Conservation (phyloP, 2,329 filamentous ascomycete genomes). For the Arthrinium puccinioides region DNA sequence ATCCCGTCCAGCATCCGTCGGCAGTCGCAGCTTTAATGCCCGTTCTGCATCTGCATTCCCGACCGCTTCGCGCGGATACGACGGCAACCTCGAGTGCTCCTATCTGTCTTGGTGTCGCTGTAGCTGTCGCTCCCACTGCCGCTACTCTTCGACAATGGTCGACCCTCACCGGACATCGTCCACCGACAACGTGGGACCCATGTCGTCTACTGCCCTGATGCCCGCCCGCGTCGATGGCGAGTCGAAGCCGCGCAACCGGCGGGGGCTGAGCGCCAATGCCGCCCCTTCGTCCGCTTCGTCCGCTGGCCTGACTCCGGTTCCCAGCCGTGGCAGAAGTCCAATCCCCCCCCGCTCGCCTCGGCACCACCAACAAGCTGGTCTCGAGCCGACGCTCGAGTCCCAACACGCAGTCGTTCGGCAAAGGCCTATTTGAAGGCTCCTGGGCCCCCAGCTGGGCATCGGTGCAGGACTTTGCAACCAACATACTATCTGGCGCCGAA, state of each 20-base stretch:
- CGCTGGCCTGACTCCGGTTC: conserved; percentile 27
- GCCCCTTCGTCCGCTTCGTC: conserved; percentile 23
- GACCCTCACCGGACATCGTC: conserved; percentile 14
- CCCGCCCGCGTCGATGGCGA: conserved; percentile 34
- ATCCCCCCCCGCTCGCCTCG: conserved; percentile 38
- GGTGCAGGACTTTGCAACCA: conserved; percentile 46
- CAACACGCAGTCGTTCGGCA: conserved; percentile 24
- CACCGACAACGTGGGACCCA: conserved; percentile 18
- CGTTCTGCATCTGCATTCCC: conserved; percentile 11
- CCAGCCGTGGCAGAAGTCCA: conserved; percentile 40
- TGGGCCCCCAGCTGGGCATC: conserved; percentile 49
- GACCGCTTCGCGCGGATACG: conserved; percentile 18
- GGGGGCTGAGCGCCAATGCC: conserved; percentile 26
- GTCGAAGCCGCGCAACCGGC: conserved; percentile 44
- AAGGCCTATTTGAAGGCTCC: conserved; percentile 39
- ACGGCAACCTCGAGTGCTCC: no score
- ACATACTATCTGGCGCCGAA: conserved; percentile 27
- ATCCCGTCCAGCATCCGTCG: no score
- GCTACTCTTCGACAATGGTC: not conserved
- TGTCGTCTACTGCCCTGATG: conserved; percentile 38
- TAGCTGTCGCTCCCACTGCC: no score
- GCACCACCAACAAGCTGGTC: conserved; percentile 18
- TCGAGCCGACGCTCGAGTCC: conserved; percentile 19
- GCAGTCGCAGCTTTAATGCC: conserved; percentile 2
- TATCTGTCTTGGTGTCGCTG: no score